These are phyloP conservation scores for Apiosordaria backusii DNA, from an alignment of 495 filamentous ascomycete genomes.

Conservation along the genomic window DNA sequence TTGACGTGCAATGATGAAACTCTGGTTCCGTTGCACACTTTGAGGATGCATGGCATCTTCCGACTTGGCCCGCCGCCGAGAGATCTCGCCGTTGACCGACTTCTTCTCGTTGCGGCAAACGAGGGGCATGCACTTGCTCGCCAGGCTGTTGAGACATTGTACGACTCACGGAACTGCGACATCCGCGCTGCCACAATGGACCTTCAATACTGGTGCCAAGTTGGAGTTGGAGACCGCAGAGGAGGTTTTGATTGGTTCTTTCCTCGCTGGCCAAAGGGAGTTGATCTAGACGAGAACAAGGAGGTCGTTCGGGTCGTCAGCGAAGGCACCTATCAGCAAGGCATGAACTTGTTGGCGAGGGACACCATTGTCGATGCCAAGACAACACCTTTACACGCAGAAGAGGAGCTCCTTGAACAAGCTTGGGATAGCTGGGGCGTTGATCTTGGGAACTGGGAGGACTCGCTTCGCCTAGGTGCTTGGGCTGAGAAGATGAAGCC, in stretches of 20 bases:
- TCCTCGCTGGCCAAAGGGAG: slow-evolving; percentile 65
- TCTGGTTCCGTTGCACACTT: slow-evolving; percentile 62
- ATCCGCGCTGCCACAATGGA: slow-evolving; percentile 81
- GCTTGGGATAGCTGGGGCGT: slow-evolving; percentile 56
- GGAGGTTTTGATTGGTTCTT: slow-evolving; percentile 89
- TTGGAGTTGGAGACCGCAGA: slow-evolving; percentile 84
- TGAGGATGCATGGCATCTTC: slow-evolving; percentile 80
- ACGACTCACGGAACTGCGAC: slow-evolving; percentile 62
- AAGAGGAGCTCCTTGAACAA: slow-evolving; percentile 54
- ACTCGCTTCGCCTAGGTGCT: slow-evolving; percentile 29
- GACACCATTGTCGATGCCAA: slow-evolving; percentile 39
- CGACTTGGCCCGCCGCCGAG: slow-evolving; percentile 67
- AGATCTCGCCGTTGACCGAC: slow-evolving; percentile 71
- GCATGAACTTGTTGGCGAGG: slow-evolving; percentile 73
- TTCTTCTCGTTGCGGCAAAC: slow-evolving; percentile 78
- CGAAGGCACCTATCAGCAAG: slow-evolving; percentile 67
- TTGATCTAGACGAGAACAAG: slow-evolving; percentile 62
- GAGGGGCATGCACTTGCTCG: slow-evolving; percentile 83
- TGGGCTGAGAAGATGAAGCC: slow-evolving; percentile 28
- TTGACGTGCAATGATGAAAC: slow-evolving; percentile 92
- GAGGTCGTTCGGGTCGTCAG: slow-evolving; percentile 76
- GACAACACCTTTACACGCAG: slow-evolving; percentile 25
- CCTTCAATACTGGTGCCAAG: slow-evolving; percentile 94
- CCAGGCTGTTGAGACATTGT: slow-evolving; percentile 64
- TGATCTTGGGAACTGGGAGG: slow-evolving; percentile 46